These are phyloP conservation scores for Pelargonium nanum DNA, from an alignment of 345 rosid genomes.

Conservation along the genomic window DNA sequence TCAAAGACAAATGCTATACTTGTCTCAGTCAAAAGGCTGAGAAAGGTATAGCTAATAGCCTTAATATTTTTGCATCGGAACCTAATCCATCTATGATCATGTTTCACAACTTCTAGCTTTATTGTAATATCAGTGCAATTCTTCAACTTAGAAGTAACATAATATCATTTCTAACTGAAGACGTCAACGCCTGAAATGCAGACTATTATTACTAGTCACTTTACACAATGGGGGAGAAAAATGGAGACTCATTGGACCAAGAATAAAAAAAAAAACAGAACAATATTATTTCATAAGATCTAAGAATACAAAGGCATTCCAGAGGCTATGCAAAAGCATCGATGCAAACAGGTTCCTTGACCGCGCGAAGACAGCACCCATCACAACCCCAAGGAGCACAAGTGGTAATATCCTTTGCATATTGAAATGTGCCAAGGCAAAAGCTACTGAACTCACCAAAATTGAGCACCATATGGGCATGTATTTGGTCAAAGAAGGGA, in stretches of 20 bases:
- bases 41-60: not conserved
- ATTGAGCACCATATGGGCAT: constrained; percentile 44
- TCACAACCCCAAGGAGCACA: constrained; percentile 35
- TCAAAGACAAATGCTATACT: not conserved
- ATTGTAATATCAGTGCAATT: not conserved
- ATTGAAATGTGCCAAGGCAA: constrained; percentile 42
- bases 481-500: constrained; percentile 41
- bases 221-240: not conserved
- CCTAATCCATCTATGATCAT: not conserved
- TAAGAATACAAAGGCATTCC: constrained; percentile 46
- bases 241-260: not conserved
- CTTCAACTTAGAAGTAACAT: not conserved
- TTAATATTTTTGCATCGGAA: not conserved
- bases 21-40: not conserved
- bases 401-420: constrained; percentile 47
- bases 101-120: not conserved
- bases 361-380: constrained; percentile 36
- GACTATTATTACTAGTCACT: not conserved
- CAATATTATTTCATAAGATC: constrained; percentile 34
- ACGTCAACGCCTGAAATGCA: not conserved
- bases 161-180: not conserved
- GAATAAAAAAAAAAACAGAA: constrained; percentile 12
- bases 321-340: constrained; percentile 40
- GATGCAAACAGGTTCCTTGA: constrained; percentile 37
- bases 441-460: constrained; percentile 37